Percentiles rank a stretch among this genome's conserved stretches.
phyloP scores from a whole-genome alignment of 2,329 filamentous ascomycete species.

The Colletotrichum echinochloae region DNA sequence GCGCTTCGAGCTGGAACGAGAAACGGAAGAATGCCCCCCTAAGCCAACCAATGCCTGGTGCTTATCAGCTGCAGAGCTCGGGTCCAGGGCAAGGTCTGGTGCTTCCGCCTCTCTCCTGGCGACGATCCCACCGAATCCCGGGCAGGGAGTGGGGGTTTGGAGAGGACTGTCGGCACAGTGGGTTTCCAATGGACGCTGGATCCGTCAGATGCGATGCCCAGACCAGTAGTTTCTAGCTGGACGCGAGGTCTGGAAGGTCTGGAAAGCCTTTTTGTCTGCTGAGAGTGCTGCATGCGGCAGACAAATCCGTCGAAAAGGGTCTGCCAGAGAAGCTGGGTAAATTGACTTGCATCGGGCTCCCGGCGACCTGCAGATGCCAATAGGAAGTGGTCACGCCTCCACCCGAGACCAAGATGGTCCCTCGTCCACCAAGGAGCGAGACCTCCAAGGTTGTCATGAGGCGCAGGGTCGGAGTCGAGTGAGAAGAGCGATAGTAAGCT shows the following conservation, averaged over 20 bases:
- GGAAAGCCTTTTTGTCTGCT: slow-evolving; percentile 34
- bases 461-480: slow-evolving; percentile 16
- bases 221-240: slow-evolving; percentile 19
- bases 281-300: slow-evolving; percentile 36
- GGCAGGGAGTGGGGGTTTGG: neutral
- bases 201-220: slow-evolving; percentile 29
- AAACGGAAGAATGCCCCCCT: slow-evolving; percentile 11
- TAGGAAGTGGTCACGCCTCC: slow-evolving; percentile 24
- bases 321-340: slow-evolving; percentile 27
- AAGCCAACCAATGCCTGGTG: slow-evolving; percentile 10
- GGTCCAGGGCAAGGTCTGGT: slow-evolving; percentile 12
- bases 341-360: slow-evolving; percentile 32
- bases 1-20: slow-evolving; percentile 34
- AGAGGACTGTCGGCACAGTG: slow-evolving; percentile 20
- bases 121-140: slow-evolving; percentile 34
- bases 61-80: slow-evolving; percentile 28
- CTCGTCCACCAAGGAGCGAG: slow-evolving; percentile 9
- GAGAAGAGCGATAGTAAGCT: slow-evolving; percentile 4
- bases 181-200: slow-evolving; percentile 10
- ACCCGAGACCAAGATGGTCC: slow-evolving; percentile 4
- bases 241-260: slow-evolving; percentile 28
- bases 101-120: slow-evolving; percentile 33
- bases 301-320: slow-evolving; percentile 15
- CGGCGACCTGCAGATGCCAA: slow-evolving; percentile 32
- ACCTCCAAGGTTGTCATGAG: slow-evolving; percentile 16